Base-by-base conservation (phyloP, 2,329 filamentous ascomycete species). In the Cladosporium sp. region DNA sequence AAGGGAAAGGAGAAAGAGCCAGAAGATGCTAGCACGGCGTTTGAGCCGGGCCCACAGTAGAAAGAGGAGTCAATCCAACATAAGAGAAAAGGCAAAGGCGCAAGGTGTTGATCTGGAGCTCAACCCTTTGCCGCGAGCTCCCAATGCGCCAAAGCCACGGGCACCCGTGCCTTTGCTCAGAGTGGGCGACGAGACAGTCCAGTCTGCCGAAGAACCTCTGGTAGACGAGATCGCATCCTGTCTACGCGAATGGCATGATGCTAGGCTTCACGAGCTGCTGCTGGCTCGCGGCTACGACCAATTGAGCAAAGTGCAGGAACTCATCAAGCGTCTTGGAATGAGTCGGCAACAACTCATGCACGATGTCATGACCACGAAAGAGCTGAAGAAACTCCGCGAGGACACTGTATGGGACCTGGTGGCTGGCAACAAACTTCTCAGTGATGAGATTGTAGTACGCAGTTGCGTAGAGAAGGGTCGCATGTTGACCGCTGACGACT, bases 211-310 rank as follows among this genome's bases (percentile, higher is more conserved):
- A 10, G 96, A 99, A 76, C 95, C 95, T 2, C 80, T 99, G 67
- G 93, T 99, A 26, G 95, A 99, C 78, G 95, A 99, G 78, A 98
- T 99, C 72, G 93, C 95, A 16, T 97, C 93, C 3, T 99, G 95
- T 76, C 81, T 99, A 68, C 88, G 95, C 71, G 95, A 99, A 84
- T 99, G 95, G 96, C 94, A 99, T 80, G 96, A 95, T 23, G 97
- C 93, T 21, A 96, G 97, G 75, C 84, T 99, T 18, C 96, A 99
- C 79, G 92, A 96, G 76, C 84, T 98, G 26, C 85, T 99, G 1
- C 85, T 99, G 10, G 88, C 88, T 23, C 87, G 92, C 67, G 88
- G 93, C 76, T 99, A 99, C 78, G 81, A 85, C 58, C 86, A 89
- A 63, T 82, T 99, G 64, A 92, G 96, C 72, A 88, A 90, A 68